phyloP scores from a whole-genome alignment of 2,329 filamentous ascomycete genomes.

The Saccharata proteae region DNA sequence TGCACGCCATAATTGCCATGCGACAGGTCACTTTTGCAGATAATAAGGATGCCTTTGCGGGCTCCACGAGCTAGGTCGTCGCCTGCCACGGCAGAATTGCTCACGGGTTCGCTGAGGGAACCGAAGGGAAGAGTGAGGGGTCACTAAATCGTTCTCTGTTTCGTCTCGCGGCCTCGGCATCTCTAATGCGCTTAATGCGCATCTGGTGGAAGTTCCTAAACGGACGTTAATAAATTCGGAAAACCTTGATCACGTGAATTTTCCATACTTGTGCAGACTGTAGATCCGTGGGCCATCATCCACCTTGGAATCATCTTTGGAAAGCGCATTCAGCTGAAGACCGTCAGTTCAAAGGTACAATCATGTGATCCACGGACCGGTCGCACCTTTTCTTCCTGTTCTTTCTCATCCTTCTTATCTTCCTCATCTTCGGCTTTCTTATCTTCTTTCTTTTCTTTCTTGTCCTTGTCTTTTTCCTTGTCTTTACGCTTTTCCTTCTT shows the following conservation, averaged over 20 bases:
- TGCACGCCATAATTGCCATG: too few relatives aligned
- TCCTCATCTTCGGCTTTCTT: constrained; percentile 53
- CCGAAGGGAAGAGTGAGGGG: constrained; percentile 71
- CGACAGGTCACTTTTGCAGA: too few relatives aligned
- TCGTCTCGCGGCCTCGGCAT: constrained; percentile 65
- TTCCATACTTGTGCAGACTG: constrained; percentile 60
- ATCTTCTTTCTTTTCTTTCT: constrained; percentile 43
- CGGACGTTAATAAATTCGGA: constrained; percentile 1
- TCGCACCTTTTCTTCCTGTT: constrained; percentile 46
- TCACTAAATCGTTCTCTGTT: constrained; percentile 71
- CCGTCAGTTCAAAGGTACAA: not conserved
- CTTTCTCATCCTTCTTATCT: constrained; percentile 53
- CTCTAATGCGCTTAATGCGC: constrained; percentile 65
- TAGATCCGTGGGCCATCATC: constrained; percentile 72
- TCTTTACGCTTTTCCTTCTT: constrained; percentile 39
- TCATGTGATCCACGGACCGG: constrained; percentile 13
- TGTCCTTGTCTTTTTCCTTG: constrained; percentile 31
- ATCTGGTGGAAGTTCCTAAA: constrained; percentile 73
- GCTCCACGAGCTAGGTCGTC: constrained; percentile 4
- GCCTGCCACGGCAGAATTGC: not conserved
- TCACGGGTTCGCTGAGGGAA: constrained; percentile 49
- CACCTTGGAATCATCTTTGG: constrained; percentile 31
- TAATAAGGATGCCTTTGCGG: constrained; percentile 8
- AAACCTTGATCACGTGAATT: not conserved
- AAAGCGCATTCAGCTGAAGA: constrained; percentile 33